Evolutionary conservation across 2,329 filamentous ascomycete species (phyloP).

Genomic region (Hortaea werneckii): DNA sequence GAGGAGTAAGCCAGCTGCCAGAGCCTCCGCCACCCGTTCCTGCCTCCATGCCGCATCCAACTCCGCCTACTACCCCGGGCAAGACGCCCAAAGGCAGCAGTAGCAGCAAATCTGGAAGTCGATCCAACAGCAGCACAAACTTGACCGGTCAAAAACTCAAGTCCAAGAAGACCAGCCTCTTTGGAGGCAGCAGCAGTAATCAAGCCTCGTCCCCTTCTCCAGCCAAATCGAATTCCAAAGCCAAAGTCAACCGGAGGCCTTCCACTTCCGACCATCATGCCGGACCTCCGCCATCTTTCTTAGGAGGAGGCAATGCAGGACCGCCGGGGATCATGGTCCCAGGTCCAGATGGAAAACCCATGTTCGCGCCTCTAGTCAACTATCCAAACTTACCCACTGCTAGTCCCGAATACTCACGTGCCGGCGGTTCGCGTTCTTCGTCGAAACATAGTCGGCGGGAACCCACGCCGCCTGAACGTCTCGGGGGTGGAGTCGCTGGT

Average conservation of each 20-base stretch:
- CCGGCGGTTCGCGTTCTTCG: slow-evolving; percentile 12
- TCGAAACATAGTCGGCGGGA: slow-evolving; percentile 22
- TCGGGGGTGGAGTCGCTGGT: not conserved
- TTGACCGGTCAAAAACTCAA: slow-evolving; percentile 25
- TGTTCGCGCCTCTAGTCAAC: slow-evolving; percentile 29
- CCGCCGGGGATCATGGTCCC: slow-evolving; percentile 39
- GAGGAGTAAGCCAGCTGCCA: slow-evolving; percentile 13
- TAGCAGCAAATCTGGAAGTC: slow-evolving; percentile 10
- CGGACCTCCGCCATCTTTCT: slow-evolving; percentile 8
- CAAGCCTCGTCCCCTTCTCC: slow-evolving; percentile 13
- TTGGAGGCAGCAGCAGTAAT: slow-evolving; percentile 12
- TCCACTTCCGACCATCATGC: slow-evolving; percentile 11
- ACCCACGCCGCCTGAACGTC: slow-evolving; percentile 21
- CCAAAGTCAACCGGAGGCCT: slow-evolving; percentile 20
- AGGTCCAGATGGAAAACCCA: slow-evolving; percentile 37
- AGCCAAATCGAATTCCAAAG: slow-evolving; percentile 26
- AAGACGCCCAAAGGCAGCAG: slow-evolving; percentile 19
- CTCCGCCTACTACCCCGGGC: slow-evolving; percentile 22
- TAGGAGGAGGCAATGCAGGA: not conserved
- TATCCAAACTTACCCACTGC: slow-evolving; percentile 19
- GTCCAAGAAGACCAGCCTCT: slow-evolving; percentile 19
- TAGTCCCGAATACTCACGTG: slow-evolving; percentile 5
- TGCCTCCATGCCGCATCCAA: slow-evolving; percentile 14
- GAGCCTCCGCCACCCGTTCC: slow-evolving; percentile 7
- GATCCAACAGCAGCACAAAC: slow-evolving; percentile 28